Base-by-base conservation (phyloP, 1,284 basidiomycete genomes). In the Trichosporon asahii region DNA sequence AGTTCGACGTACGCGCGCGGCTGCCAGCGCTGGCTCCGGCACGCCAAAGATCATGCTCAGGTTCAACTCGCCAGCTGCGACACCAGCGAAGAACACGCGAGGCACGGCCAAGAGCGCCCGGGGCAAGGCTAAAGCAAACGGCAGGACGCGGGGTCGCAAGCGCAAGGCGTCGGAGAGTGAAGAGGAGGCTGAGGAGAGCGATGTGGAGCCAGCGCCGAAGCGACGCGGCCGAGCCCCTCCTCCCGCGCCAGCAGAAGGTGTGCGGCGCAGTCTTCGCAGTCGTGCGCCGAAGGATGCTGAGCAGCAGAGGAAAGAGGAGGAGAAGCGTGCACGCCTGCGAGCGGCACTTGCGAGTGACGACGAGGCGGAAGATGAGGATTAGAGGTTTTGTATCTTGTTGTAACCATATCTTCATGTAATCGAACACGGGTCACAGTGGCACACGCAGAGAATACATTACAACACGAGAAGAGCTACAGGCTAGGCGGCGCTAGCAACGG, bases 301-400 rank as follows among this genome's bases (percentile, higher is more conserved):
- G 61, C 72, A 76, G 66, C 53, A 69, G 37, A 55, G 73, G 64
- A 71, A 72, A n/a, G 79, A 78, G 60, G 68, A 72, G 57, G 76
- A 73, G 63, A 75, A 71, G 70, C 69, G 72, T 18, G 70, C 66
- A 21, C 70, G 73, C 18, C 64, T 79, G 46, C 68, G 68, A 11
- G 74, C 66, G 31, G 76, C 77, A 15, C 55, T 79, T 21, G 75
- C 66, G 46, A 78, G 75, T 57, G 76, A 74, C 25, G 71, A 67
- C 2, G 74, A 71, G 14, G 53, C 68, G 14, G 55, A 64, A 15
- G 61, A 70, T 27, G 60, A 67, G 3, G 40, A 44, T 2, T 66
- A 37, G 46, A 40, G 9, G 7, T 44, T 44, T 44, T 29, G 44
- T 55, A 53, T 25, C 55, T 25, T 31, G 40, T 49, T 69, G 65